Conservation (phyloP, 208 protist species). For the Acanthamoeba lenticulata region DNA sequence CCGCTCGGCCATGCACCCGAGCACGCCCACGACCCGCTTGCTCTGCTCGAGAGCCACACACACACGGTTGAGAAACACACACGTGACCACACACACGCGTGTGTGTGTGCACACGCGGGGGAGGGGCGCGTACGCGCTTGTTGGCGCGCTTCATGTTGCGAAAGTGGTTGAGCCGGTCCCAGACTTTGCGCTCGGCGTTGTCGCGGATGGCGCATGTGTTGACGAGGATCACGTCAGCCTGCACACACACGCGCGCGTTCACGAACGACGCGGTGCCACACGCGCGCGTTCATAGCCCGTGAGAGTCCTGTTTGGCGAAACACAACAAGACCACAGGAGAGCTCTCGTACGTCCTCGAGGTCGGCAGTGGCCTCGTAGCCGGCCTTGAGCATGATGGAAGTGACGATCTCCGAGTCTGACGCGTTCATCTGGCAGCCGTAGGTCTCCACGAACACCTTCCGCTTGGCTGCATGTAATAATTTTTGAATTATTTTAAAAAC, state of each 20-base stretch:
- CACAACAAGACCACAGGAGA: neutral
- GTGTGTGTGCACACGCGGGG: too few relatives aligned
- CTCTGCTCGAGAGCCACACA: too few relatives aligned
- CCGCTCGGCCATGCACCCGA: slow-evolving; percentile 91
- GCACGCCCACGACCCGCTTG: slow-evolving; percentile 71
- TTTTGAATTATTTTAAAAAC: neutral
- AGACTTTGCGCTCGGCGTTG: slow-evolving; percentile 90
- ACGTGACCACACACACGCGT: too few relatives aligned
- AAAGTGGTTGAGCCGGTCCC: slow-evolving; percentile 83
- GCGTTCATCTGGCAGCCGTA: slow-evolving; percentile 94
- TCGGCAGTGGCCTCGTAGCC: slow-evolving; percentile 77
- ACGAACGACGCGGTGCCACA: neutral
- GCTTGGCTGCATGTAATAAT: slow-evolving; percentile 7
- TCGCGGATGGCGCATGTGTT: slow-evolving; percentile 92
- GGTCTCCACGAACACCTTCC: slow-evolving; percentile 83
- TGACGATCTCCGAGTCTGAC: slow-evolving; percentile 89
- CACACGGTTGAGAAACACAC: too few relatives aligned
- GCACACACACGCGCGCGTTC: neutral
- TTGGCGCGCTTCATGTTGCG: slow-evolving; percentile 68
- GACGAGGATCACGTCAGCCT: slow-evolving; percentile 88
- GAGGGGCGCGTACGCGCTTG: neutral
- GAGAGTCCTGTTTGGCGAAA: neutral
- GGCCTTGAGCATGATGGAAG: slow-evolving; percentile 80
- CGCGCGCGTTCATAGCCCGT: neutral
- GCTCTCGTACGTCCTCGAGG: slow-evolving; percentile 23